These are phyloP conservation scores for Pseudocercospora crystallina DNA, from an alignment of 2,329 filamentous ascomycete genomes.

Conservation along the genomic window DNA sequence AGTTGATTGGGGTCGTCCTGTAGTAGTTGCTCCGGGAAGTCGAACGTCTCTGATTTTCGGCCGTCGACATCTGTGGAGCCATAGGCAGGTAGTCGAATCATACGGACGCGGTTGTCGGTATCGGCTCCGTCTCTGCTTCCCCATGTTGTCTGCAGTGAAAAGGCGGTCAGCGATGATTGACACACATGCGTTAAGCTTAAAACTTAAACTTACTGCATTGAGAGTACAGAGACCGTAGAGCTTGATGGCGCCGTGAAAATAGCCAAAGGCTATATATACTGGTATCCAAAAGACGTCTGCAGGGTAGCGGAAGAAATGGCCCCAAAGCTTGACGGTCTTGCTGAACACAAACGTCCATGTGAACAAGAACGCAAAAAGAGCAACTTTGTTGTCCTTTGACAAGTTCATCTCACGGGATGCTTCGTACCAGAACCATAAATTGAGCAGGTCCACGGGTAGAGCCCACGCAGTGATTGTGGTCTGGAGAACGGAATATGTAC, in stretches of 20 bases:
- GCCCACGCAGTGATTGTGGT: conserved; percentile 90
- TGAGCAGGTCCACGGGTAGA: conserved; percentile 71
- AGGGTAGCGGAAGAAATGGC: conserved; percentile 81
- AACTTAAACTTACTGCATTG: conserved; percentile 59
- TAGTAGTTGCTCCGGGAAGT: conserved; percentile 20
- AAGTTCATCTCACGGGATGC: conserved; percentile 53
- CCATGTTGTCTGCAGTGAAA: conserved; percentile 75
- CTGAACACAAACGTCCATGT: conserved; percentile 76
- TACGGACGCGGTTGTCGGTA: conserved; percentile 72
- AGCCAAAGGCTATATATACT: conserved; percentile 86
- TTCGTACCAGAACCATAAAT: conserved; percentile 68
- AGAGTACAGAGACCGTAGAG: conserved; percentile 78
- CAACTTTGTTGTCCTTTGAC: conserved; percentile 38
- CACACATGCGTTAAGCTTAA: conserved; percentile 12
- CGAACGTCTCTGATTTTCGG: conserved; percentile 35
- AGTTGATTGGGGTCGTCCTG: conserved; percentile 27
- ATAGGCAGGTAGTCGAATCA: conserved; percentile 48
- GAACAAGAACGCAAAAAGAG: conserved; percentile 60
- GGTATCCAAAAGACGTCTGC: conserved; percentile 77
- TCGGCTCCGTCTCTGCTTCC: conserved; percentile 91
- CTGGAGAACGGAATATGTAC: conserved; percentile 86
- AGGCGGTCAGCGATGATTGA: conserved; percentile 23
- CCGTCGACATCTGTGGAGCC: conserved; percentile 30
- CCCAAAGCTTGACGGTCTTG: conserved; percentile 87
- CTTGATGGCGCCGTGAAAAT: conserved; percentile 91